These are phyloP conservation scores for Sclerotinia spermophila DNA, from an alignment of 2,329 filamentous ascomycete genomes.

Conservation along the genomic window DNA sequence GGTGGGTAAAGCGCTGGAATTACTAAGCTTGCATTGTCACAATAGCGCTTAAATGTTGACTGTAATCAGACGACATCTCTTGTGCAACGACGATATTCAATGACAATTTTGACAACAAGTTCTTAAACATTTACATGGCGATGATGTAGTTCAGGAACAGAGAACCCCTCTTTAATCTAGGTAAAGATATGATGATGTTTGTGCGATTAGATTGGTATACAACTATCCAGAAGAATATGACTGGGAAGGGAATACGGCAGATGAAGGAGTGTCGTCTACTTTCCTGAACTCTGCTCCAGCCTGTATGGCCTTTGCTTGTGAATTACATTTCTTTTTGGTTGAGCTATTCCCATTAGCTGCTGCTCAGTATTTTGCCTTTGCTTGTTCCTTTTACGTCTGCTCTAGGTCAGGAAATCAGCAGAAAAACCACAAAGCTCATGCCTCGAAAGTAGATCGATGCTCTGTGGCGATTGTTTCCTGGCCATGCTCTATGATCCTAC, in stretches of 20 bases:
- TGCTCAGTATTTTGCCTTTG: neutral
- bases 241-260: neutral
- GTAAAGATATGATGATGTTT: neutral
- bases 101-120: neutral
- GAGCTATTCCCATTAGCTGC: neutral
- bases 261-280: neutral
- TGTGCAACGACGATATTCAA: neutral
- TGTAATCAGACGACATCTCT: constrained; percentile 12
- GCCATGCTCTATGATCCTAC: no score
- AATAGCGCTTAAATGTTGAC: neutral
- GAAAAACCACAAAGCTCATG: neutral
- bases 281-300: neutral
- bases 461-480: neutral
- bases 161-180: neutral
- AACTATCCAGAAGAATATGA: neutral
- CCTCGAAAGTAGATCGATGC: neutral
- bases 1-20: neutral
- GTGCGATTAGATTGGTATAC: neutral
- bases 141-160: neutral
- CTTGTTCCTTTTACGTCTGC: neutral
- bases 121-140: neutral
- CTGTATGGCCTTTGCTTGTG: neutral
- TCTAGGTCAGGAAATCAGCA: neutral
- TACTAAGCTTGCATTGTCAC: neutral
- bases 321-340: neutral